Conservation (phyloP, 148 eudicot species). For the Diospyros lotus region DNA sequence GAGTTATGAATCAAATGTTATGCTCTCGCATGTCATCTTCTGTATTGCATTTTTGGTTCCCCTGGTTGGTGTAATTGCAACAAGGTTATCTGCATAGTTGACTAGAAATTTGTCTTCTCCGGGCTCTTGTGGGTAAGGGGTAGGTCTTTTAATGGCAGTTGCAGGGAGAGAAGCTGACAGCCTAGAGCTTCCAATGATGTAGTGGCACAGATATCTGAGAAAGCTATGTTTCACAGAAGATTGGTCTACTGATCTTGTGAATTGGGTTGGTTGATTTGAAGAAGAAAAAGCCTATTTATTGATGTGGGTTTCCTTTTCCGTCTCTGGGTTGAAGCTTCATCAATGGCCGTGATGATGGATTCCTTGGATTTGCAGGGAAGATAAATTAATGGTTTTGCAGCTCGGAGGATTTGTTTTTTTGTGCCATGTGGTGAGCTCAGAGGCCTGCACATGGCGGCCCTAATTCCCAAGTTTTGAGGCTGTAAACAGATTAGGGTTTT, state of each 20-base stretch:
- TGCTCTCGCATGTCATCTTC: no score
- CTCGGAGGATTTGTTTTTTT: not conserved
- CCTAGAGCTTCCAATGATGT: not conserved
- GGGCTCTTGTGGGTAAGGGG: not conserved
- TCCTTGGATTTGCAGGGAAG: slow-evolving; percentile 11
- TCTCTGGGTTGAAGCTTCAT: slow-evolving; percentile 5
- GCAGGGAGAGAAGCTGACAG: not conserved
- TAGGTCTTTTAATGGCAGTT: not conserved
- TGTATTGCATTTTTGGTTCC: no score
- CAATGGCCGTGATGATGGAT: slow-evolving; percentile 9
- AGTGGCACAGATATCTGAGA: not conserved
- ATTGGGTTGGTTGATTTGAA: not conserved
- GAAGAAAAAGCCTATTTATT: no score
- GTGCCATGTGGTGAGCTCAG: slow-evolving; percentile 74
- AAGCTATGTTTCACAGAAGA: not conserved
- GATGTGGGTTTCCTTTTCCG: not conserved
- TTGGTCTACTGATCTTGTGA: not conserved
- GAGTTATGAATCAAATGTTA: no score
- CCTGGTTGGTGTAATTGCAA: slow-evolving; percentile 2
- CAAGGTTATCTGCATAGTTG: not conserved
- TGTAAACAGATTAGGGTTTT: slow-evolving; percentile 33
- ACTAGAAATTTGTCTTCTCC: slow-evolving; percentile 10
- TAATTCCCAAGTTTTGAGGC: slow-evolving; percentile 56
- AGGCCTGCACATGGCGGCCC: slow-evolving; percentile 79
- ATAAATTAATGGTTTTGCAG: not conserved